Evolutionary conservation across 768 basidiomycete species (phyloP), one percentile per base, ranked within the genome.

Genomic region (Hypholoma fasciculare): DNA sequence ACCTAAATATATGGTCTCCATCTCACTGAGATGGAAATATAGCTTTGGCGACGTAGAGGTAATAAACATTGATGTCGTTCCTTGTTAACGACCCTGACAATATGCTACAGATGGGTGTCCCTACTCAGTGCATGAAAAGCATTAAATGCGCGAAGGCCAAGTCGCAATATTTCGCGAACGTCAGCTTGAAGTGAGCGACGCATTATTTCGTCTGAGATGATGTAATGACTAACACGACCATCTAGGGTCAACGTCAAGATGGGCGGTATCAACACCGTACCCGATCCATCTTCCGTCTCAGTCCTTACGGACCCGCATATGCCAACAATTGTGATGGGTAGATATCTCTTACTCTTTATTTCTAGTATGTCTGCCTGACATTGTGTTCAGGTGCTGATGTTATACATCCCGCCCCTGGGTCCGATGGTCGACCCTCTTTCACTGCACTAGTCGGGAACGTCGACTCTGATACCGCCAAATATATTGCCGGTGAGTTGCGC

Each of bases 291-390:
- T 12, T 87, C 87, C 0, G 87, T 89, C 1, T 76, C 82, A 0
- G 79, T 83, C 7, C 74, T 94, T 9, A 83, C 85, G 0, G 90
- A 94, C 65, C 82, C 86, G 1, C 77, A 82, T 27, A 83, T 86
- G 63, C 92, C 91, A 1, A 91, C 91, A 0, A 83, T 94, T 7
- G 83, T 94, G 51, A 87, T 93, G 82, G 92, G 90, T 81, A 73
- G 49, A 58, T 3, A 26, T 26, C 17, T 2, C 37, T 55, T 23
- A 23, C 61, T 46, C 12, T n/a, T 6, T 42, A 12, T 20, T 23
- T 16, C n/a, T 39, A 16, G 17, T 20, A n/a, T 14, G 19, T 39
- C 30, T 14, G 34, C 34, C 52, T 56, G 12, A 43, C 51, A 42
- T 8, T 30, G 30, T 54, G 51, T 60, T 11, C 56, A 89, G 87